A percentile compares a stretch with the other conserved stretches of the same genome.
Conservation (phyloP, 345 rosid genomes). For the Nasturtium officinale region DNA sequence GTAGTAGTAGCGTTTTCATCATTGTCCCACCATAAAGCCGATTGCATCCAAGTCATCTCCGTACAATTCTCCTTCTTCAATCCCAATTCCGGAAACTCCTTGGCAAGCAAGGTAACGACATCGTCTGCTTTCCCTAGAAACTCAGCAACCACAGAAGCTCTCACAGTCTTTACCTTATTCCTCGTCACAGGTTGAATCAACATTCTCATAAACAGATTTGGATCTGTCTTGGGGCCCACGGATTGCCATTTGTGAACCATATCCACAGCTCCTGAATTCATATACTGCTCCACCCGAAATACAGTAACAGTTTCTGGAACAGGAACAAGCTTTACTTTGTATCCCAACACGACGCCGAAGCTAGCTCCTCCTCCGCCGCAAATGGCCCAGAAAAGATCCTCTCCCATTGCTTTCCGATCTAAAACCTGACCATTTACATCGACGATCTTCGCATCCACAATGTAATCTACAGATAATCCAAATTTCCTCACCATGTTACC, state of each 20-base stretch:
- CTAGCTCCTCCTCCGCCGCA: conserved; percentile 62
- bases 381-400: conserved; percentile 66
- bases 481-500: conserved; percentile 56
- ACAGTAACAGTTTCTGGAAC: conserved; percentile 57
- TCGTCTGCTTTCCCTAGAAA: conserved; percentile 47
- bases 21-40: conserved; percentile 54
- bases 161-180: conserved; percentile 43
- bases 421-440: conserved; percentile 49
- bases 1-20: conserved; percentile 29
- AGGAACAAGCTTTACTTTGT: conserved; percentile 52
- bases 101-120: conserved; percentile 43
- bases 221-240: conserved; percentile 52
- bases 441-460: conserved; percentile 59
- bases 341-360: conserved; percentile 53
- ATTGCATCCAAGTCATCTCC: conserved; percentile 59
- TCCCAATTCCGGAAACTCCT: conserved; percentile 55
- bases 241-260: conserved; percentile 52
- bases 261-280: conserved; percentile 48
- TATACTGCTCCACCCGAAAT: conserved; percentile 43
- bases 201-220: conserved; percentile 62
- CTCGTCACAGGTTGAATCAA: conserved; percentile 52
- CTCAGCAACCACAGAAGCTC: conserved; percentile 44
- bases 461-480: conserved; percentile 56
- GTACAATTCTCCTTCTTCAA: conserved; percentile 45
- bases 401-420: conserved; percentile 58